These are phyloP conservation scores for Bacidia rubella DNA, from an alignment of 495 filamentous ascomycete species.

Conservation along the genomic window DNA sequence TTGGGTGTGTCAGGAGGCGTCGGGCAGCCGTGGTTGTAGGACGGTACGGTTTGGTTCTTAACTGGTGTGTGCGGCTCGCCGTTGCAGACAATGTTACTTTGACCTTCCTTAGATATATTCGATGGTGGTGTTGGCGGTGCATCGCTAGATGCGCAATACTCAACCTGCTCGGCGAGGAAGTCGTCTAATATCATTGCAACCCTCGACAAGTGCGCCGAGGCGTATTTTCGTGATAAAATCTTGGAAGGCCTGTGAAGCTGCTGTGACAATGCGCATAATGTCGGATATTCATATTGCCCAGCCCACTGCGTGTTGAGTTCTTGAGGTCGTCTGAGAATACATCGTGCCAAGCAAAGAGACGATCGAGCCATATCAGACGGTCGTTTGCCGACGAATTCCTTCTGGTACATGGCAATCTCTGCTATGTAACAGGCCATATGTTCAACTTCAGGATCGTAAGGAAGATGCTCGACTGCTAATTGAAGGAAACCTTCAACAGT, in stretches of 20 bases:
- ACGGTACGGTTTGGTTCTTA: slow-evolving; percentile 53
- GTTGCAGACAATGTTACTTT: slow-evolving; percentile 32
- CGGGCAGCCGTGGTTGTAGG: slow-evolving; percentile 66
- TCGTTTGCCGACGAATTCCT: slow-evolving; percentile 82
- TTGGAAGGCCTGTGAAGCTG: slow-evolving; percentile 76
- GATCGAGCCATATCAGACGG: slow-evolving; percentile 84
- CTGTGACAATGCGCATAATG: slow-evolving; percentile 71
- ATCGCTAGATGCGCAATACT: slow-evolving; percentile 45
- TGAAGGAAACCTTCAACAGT: slow-evolving; percentile 90
- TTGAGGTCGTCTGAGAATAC: slow-evolving; percentile 70
- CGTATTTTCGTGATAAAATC: slow-evolving; percentile 79
- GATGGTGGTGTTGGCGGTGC: slow-evolving; percentile 56
- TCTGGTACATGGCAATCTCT: slow-evolving; percentile 89
- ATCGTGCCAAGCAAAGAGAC: slow-evolving; percentile 71
- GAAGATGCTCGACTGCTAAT: slow-evolving; percentile 49
- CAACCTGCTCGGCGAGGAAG: slow-evolving; percentile 74
- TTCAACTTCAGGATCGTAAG: slow-evolving; percentile 70
- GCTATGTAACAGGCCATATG: slow-evolving; percentile 89
- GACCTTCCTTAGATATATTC: slow-evolving; percentile 42
- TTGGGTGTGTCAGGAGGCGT: slow-evolving; percentile 90
- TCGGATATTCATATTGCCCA: slow-evolving; percentile 61
- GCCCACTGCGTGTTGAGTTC: slow-evolving; percentile 67
- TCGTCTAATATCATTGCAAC: slow-evolving; percentile 71
- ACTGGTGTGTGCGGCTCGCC: slow-evolving; percentile 66
- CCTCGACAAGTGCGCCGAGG: slow-evolving; percentile 61